Evolutionary conservation across 805 yeast genomes (phyloP), one percentile per base, ranked within the genome.

Genomic region (Candida incommunis): DNA sequence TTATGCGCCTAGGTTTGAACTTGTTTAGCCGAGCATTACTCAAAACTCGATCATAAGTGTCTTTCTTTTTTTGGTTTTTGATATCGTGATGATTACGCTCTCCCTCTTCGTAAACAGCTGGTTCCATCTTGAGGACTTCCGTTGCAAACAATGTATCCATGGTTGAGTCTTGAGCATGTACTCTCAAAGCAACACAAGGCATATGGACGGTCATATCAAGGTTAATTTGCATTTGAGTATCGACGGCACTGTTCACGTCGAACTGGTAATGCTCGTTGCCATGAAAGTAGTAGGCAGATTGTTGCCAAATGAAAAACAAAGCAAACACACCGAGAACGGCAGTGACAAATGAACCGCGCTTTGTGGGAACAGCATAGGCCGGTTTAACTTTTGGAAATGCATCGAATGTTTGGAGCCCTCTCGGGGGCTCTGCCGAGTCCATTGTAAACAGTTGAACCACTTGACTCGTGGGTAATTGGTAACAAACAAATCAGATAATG

Each of bases 261-360:
- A 84, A 92, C 52, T 80, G 83, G 51, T 80, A 82, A 54, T 80
- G 86, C 4, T 82, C 72, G 46, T 71, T 72, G 2, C 96, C 96
- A 45, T 92, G 95, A 46, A 88, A 67, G 58, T 72, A 84, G 13
- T 82, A 80, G 4, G 96, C 95, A 23, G 87, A 63, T 58, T 88
- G 94, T 13, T 84, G 75, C 84, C 94, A 90, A 3, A 84, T 61
- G 29, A 88, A 66, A 55, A 86, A 75, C 15, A 85, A 54, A 16
- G 72, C 47, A 73, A 31, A 31, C 18, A 31, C 11, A 18, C 37
- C 37, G 18, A 31, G 37, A 9, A 31, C 20, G 7, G 37, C 20
- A 11, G 37, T 31, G 18, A 31, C 18, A n/a, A 31, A 11, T 7
- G 37, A 31, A 7, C 37, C 37, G 11, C 37, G 70, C 23, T 74